Base-by-base conservation (phyloP, 176 grass and related monocot species). In the Phragmites australis region DNA sequence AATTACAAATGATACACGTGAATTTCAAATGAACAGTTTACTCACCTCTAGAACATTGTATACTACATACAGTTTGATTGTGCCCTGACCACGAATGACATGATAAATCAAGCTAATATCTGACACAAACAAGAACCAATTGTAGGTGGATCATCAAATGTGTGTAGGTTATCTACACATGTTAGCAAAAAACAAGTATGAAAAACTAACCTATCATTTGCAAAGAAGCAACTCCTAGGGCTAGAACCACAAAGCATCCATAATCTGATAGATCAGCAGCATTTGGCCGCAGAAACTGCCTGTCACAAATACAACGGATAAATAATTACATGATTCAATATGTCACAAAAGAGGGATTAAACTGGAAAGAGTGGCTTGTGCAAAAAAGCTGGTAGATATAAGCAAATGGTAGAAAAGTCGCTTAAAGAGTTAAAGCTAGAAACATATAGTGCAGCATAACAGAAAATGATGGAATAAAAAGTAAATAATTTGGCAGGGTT, bases 51-150 rank as follows among this genome's bases (percentile, higher is more conserved):
- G 84, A 68, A 98, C 92, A 26, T 98, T 98, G 88, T 98, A 98
- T 85, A 98, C 89, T 19, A 98, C 96, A 91, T 98, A 98, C 25
- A 99, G 78, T 81, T 95, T 99, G 66, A 99, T 93, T 9, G 90
- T 99, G 71, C 92, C 92, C 83, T 99, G 96, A 75, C 96, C 96
- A 78, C 92, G 92, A 83, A 99, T 98, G 81, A 98, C 88, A 74
- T 98, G 96, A 82, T 98, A 98, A 91, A 98, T 98, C 84, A 98
- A 90, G 88, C 92, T 98, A 89, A 98, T 98, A 98, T 98, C 96
- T 98, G 92, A 86, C 62, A 80, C 12, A 81, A 42, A 68, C 15
- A 79, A 25, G 84, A 82, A 79, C 42, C 51, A 86, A 74, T 66
- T 70, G 32, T 63, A 37, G 44, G 31, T 63, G 25, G 65, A 74